phyloP scores from a whole-genome alignment of 805 yeast genomes.

The Ogataea haglerorum region DNA sequence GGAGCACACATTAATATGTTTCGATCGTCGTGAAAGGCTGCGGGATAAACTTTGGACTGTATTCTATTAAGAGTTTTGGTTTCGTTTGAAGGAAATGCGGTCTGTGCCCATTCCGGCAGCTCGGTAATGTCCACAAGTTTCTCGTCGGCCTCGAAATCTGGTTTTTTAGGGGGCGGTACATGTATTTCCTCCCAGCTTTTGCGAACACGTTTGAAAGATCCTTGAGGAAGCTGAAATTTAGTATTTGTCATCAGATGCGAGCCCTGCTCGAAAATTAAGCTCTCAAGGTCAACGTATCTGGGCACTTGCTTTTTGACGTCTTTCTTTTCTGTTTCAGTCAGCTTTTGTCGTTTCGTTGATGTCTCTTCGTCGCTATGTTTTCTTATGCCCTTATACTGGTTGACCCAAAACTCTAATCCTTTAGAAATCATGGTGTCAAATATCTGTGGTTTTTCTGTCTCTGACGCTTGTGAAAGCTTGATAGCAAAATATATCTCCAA shows the following conservation, averaged over 20 bases:
- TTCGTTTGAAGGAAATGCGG: slow-evolving; percentile 67
- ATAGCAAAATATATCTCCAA: slow-evolving; percentile 29
- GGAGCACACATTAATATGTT: slow-evolving; percentile 92
- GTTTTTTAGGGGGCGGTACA: slow-evolving; percentile 78
- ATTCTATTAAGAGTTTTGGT: slow-evolving; percentile 70
- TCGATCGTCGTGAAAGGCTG: slow-evolving; percentile 68
- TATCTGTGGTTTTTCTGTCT: slow-evolving; percentile 35
- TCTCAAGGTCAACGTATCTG: slow-evolving; percentile 57
- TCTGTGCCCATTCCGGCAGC: slow-evolving; percentile 80
- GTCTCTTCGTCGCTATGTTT: slow-evolving; percentile 11
- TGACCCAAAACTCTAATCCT: slow-evolving; percentile 40
- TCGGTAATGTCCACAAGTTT: slow-evolving; percentile 52
- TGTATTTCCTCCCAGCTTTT: slow-evolving; percentile 82
- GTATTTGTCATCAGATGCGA: slow-evolving; percentile 62
- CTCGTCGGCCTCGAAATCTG: slow-evolving; percentile 35
- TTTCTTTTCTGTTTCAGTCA: slow-evolving; percentile 10
- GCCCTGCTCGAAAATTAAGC: slow-evolving; percentile 68
- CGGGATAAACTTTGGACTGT: slow-evolving; percentile 77
- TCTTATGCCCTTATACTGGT: slow-evolving; percentile 37
- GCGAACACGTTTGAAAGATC: slow-evolving; percentile 73
- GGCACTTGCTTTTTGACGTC: slow-evolving; percentile 33
- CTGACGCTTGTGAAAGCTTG: slow-evolving; percentile 22
- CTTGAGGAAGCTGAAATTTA: slow-evolving; percentile 73
- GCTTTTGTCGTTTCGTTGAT: slow-evolving; percentile 9
- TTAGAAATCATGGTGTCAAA: slow-evolving; percentile 42